Percentiles rank a stretch among this genome's conserved stretches.
Evolutionary conservation across 768 basidiomycete genomes (phyloP).

Genomic region (Russula sp.): DNA sequence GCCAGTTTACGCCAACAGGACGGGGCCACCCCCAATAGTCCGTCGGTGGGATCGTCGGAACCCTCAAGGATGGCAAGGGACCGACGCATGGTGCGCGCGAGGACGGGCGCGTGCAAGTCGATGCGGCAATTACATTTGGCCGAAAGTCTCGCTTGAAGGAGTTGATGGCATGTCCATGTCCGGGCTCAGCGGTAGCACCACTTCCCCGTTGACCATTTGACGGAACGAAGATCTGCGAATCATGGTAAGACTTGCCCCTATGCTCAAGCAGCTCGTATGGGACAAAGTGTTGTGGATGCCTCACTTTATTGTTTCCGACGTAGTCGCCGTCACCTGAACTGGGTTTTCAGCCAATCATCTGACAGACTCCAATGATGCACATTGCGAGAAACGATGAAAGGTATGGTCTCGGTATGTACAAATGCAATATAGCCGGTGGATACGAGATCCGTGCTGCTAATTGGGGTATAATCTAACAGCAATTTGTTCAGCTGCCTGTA

Average conservation of each 20-base stretch:
- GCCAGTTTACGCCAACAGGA: background rate
- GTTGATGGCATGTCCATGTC: conserved; percentile 20
- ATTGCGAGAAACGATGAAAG: conserved; percentile 17
- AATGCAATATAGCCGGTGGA: background rate
- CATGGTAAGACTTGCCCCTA: conserved; percentile 18
- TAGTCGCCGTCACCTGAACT: conserved; percentile 13
- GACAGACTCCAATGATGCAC: conserved; percentile 15
- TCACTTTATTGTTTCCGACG: conserved; percentile 9
- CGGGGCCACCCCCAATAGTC: background rate
- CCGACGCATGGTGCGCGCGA: conserved; percentile 27
- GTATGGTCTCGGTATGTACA: conserved; percentile 2
- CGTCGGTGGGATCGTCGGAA: conserved; percentile 19
- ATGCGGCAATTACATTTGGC: conserved; percentile 20
- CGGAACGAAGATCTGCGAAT: conserved; percentile 21
- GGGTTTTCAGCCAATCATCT: background rate
- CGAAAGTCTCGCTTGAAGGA: background rate
- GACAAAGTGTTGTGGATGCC: conserved; percentile 5
- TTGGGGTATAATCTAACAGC: conserved; percentile 15
- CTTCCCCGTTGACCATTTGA: conserved; percentile 20
- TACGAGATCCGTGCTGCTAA: conserved; percentile 16
- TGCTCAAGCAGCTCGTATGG: conserved; percentile 4
- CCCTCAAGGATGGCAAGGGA: conserved; percentile 17
- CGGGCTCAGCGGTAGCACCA: conserved; percentile 20
- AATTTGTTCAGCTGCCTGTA: conserved; percentile 9
- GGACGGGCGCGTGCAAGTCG: conserved; percentile 23